These are phyloP conservation scores for Schwanniomyces polymorphus DNA, from an alignment of 805 yeast genomes.

Conservation along the genomic window DNA sequence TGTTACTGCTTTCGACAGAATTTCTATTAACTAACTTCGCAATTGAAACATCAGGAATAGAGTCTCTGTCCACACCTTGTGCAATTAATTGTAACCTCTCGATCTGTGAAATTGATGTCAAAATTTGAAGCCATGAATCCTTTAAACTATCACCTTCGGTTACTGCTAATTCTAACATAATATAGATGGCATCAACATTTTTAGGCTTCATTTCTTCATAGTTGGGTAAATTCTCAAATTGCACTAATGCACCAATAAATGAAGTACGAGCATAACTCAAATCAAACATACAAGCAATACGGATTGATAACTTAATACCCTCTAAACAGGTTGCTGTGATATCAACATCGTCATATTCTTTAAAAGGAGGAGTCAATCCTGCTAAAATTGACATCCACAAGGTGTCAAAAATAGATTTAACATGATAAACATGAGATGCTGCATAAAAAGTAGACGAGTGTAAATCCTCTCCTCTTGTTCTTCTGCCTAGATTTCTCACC, in stretches of 20 bases:
- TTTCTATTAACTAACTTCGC: slow-evolving; percentile 64
- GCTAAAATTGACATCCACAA: slow-evolving; percentile 97
- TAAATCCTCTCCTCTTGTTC: slow-evolving; percentile 39
- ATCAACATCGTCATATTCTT: slow-evolving; percentile 78
- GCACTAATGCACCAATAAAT: slow-evolving; percentile 85
- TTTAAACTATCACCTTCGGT: slow-evolving; percentile 73
- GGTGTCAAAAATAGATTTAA: slow-evolving; percentile 88
- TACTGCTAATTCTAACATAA: slow-evolving; percentile 74
- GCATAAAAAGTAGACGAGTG: slow-evolving; percentile 59
- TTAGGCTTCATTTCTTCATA: slow-evolving; percentile 74
- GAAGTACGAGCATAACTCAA: slow-evolving; percentile 84
- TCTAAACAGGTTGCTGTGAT: slow-evolving; percentile 71
- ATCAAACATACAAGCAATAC: slow-evolving; percentile 81
- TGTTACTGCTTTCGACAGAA: slow-evolving; percentile 53
- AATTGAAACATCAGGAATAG: slow-evolving; percentile 80
- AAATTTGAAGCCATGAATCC: slow-evolving; percentile 78
- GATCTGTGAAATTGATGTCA: slow-evolving; percentile 82
- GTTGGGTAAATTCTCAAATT: slow-evolving; percentile 79
- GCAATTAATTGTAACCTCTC: slow-evolving; percentile 88
- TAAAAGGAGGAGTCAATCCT: slow-evolving; percentile 90
- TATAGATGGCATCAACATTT: slow-evolving; percentile 76
- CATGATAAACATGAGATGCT: slow-evolving; percentile 88
- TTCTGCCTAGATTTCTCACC: slow-evolving; percentile 62
- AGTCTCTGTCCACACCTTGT: slow-evolving; percentile 79
- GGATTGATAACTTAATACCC: slow-evolving; percentile 80